Conservation (phyloP, 768 basidiomycete species). For the Imleria badia region DNA sequence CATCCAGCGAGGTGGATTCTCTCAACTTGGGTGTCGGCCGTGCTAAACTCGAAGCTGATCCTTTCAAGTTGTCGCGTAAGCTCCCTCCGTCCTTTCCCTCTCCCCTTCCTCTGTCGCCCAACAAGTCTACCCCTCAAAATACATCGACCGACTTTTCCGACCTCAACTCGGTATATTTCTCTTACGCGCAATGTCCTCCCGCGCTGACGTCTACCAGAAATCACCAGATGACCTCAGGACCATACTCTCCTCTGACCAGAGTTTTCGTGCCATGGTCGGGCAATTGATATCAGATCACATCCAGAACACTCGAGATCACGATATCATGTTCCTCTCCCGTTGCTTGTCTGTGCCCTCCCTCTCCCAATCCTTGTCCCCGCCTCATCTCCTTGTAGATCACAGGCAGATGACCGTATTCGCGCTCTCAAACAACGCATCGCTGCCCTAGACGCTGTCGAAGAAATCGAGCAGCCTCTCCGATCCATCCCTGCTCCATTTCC, state of each 20-base stretch:
- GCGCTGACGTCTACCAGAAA: conserved; percentile 19
- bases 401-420: conserved; percentile 37
- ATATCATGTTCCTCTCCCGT: conserved; percentile 42
- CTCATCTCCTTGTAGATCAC: conserved; percentile 28
- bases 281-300: conserved; percentile 27
- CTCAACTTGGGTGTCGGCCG: conserved; percentile 16
- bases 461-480: background rate
- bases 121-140: conserved; percentile 11
- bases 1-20: conserved; percentile 24
- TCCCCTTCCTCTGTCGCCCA: background rate
- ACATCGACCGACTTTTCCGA: conserved; percentile 11
- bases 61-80: conserved; percentile 23
- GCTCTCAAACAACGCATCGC: conserved; percentile 39
- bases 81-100: background rate
- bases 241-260: conserved; percentile 22
- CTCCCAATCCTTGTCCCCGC: background rate
- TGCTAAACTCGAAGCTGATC: conserved; percentile 4
- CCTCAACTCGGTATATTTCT: conserved; percentile 12
- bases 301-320: conserved; percentile 24
- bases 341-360: conserved; percentile 35
- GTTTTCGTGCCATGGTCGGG: conserved; percentile 17
- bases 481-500: background rate
- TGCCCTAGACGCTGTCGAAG: conserved; percentile 4
- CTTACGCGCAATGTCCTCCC: background rate
- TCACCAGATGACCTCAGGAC: conserved; percentile 29